Evolutionary conservation across 2,329 filamentous ascomycete species (phyloP).

Genomic region (Penicillium sp.): DNA sequence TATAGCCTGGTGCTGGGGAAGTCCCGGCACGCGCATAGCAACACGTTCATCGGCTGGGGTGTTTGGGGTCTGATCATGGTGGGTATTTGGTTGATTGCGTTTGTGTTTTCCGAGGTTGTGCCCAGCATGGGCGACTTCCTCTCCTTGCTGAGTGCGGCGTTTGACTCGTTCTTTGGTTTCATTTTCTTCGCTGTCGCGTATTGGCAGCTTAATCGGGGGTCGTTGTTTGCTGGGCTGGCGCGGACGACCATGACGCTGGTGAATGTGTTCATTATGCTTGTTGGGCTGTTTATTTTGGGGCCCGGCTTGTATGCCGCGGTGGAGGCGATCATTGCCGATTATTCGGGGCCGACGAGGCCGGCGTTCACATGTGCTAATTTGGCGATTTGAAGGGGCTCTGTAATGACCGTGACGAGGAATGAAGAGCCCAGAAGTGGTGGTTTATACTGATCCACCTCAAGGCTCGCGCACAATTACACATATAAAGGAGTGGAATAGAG

Average conservation of each 20-base stretch:
- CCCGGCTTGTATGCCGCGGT: constrained; percentile 57
- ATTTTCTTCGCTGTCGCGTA: constrained; percentile 56
- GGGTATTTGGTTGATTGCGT: constrained; percentile 48
- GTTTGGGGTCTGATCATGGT: constrained; percentile 48
- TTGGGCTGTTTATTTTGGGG: constrained; percentile 54
- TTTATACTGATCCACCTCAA: not conserved
- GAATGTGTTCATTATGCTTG: constrained; percentile 50
- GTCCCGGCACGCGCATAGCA: constrained; percentile 50
- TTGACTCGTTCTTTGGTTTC: constrained; percentile 55
- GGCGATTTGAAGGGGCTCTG: constrained; percentile 38
- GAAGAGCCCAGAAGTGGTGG: not conserved
- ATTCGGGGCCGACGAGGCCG: constrained; percentile 46
- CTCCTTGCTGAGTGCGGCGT: constrained; percentile 51
- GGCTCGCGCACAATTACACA: not conserved
- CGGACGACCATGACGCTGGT: constrained; percentile 48
- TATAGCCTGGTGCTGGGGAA: constrained; percentile 48
- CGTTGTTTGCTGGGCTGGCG: constrained; percentile 39
- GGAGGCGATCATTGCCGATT: constrained; percentile 56
- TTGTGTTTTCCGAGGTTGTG: constrained; percentile 53
- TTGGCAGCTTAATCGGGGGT: constrained; percentile 47
- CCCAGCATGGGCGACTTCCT: constrained; percentile 55
- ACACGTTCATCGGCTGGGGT: constrained; percentile 53
- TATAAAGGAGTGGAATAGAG: not conserved
- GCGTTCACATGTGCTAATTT: constrained; percentile 55
- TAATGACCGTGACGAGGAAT: not conserved